Conservation (phyloP, 192 early-diverging fungal genomes). For the Backusella circina region DNA sequence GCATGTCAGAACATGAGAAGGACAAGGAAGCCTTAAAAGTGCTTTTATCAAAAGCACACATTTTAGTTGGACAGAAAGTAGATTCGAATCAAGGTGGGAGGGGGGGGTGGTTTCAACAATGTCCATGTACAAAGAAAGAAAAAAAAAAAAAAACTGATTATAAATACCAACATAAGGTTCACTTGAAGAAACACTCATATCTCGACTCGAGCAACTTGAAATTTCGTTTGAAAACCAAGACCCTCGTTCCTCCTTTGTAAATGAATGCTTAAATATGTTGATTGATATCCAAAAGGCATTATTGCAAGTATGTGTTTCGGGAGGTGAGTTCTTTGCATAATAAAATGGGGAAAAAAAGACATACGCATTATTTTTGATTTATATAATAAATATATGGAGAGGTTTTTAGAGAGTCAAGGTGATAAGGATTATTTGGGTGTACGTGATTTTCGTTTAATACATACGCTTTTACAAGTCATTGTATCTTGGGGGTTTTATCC, state of each 20-base stretch:
- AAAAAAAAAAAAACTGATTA: too few relatives aligned
- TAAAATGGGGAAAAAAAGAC: neutral
- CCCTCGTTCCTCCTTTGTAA: constrained; percentile 10
- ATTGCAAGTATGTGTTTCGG: constrained; percentile 1
- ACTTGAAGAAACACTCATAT: constrained; percentile 9
- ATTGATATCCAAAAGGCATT: constrained; percentile 13
- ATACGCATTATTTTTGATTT: neutral
- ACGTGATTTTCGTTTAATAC: constrained; percentile 57
- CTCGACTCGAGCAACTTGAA: constrained; percentile 17
- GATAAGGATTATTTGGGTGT: constrained; percentile 44
- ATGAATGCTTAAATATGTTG: constrained; percentile 10
- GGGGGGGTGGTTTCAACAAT: neutral
- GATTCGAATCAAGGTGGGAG: neutral
- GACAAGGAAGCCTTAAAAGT: neutral
- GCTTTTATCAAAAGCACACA: neutral
- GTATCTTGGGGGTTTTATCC: constrained; percentile 70
- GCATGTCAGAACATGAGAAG: constrained; percentile 7
- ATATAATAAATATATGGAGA: neutral
- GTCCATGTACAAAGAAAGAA: too few relatives aligned
- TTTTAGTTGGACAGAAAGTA: neutral
- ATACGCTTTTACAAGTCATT: constrained; percentile 63
- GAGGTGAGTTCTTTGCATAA: constrained; percentile 8
- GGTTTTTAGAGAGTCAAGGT: neutral
- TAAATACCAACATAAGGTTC: neutral
- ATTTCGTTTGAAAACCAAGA: neutral